Evolutionary conservation across 371 early-diverging fungal species (phyloP).

Genomic region (Rhizopus sp.): DNA sequence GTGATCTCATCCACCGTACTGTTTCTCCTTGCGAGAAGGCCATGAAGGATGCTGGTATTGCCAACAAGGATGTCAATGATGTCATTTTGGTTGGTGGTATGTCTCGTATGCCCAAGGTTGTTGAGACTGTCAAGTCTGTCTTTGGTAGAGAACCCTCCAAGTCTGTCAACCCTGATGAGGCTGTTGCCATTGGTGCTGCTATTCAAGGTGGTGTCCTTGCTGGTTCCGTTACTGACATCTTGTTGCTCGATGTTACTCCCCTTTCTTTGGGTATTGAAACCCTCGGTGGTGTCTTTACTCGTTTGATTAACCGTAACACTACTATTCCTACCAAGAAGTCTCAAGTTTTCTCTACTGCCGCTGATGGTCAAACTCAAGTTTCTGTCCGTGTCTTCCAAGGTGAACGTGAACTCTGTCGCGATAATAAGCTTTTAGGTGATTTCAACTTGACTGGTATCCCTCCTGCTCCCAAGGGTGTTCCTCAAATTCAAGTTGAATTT

Average conservation of each 20-base stretch:
- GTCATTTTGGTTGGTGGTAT: constrained; percentile 98
- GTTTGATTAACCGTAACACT: constrained; percentile 94
- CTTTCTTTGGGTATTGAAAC: constrained; percentile 96
- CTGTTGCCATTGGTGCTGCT: too few species aligned
- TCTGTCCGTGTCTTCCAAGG: constrained; percentile 97
- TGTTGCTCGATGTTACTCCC: constrained; percentile 95
- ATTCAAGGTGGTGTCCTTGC: constrained; percentile 87
- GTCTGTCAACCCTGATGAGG: too few species aligned
- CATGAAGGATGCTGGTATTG: constrained; percentile 86
- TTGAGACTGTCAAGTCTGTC: constrained; percentile 83
- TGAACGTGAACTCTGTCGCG: constrained; percentile 89
- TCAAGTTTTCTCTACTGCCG: constrained; percentile 96
- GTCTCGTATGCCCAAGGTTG: constrained; percentile 96
- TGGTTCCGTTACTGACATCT: constrained; percentile 85
- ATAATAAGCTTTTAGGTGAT: constrained; percentile 95
- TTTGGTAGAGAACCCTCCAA: constrained; percentile 87
- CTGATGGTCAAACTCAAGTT: constrained; percentile 95
- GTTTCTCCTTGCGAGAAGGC: constrained; percentile 93
- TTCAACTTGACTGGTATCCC: constrained; percentile 84
- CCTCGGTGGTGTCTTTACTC: constrained; percentile 92
- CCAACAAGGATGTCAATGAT: constrained; percentile 82
- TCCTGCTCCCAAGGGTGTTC: constrained; percentile 83
- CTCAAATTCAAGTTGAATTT: constrained; percentile 88
- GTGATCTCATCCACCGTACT: constrained; percentile 84
- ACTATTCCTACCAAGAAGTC: constrained; percentile 97